Conservation (phyloP, 768 basidiomycete genomes). For the Suillus discolor region DNA sequence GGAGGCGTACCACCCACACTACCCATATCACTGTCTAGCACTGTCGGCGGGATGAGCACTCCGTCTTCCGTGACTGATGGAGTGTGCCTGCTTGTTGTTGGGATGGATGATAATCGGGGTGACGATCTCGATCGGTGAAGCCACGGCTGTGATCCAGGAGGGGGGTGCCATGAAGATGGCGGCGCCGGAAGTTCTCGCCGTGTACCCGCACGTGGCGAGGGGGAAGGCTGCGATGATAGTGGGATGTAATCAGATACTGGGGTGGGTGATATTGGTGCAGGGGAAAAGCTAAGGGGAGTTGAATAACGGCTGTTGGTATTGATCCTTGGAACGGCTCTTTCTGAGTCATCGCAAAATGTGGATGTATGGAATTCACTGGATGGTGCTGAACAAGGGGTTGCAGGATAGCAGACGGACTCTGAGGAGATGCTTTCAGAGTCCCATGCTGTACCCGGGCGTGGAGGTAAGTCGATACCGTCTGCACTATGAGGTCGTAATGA, state of each 20-base stretch:
- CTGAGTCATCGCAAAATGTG: constrained; percentile 26
- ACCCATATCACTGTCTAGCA: constrained; percentile 21
- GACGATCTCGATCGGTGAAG: constrained; percentile 39
- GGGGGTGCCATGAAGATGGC: constrained; percentile 34
- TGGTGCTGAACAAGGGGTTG: constrained; percentile 44
- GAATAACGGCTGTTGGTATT: constrained; percentile 11
- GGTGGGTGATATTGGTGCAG: constrained; percentile 29
- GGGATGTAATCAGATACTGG: constrained; percentile 33
- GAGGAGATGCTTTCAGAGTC: constrained; percentile 45
- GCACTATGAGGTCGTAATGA: constrained; percentile 36
- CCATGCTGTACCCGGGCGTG: constrained; percentile 26
- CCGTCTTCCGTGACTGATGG: constrained; percentile 11
- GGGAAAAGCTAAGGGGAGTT: constrained; percentile 20
- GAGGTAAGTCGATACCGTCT: constrained; percentile 23
- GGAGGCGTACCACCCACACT: constrained; percentile 11
- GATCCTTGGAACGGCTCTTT: constrained; percentile 16
- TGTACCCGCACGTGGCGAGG: constrained; percentile 17
- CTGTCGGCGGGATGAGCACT: constrained; percentile 16
- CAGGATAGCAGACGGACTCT: constrained; percentile 49
- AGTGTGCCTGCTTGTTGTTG: constrained; percentile 7
- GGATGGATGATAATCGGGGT: constrained; percentile 30
- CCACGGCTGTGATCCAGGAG: constrained; percentile 29
- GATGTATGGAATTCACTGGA: constrained; percentile 31
- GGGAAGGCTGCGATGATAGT: constrained; percentile 21
- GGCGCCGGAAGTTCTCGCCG: constrained; percentile 33